Evolutionary conservation across 352 stramenopile genomes (phyloP).

Genomic region (Phytopythium cucurbitacearum): DNA sequence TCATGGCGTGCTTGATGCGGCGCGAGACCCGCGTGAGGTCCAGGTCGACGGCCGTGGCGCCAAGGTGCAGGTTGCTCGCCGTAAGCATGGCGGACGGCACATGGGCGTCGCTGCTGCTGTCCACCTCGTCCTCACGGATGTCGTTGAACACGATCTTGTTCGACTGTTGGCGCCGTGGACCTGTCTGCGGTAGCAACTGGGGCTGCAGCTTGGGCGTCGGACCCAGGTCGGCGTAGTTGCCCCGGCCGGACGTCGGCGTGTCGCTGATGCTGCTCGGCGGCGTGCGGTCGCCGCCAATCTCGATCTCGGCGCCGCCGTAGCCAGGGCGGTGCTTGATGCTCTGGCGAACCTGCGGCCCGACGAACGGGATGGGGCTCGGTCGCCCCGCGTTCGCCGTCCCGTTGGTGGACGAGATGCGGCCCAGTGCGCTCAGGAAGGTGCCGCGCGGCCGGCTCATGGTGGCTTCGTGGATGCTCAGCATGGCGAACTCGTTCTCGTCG

Average conservation of each 20-base stretch:
- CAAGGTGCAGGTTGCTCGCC: constrained; percentile 11
- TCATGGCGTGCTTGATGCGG: constrained; percentile 40
- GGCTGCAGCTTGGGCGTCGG: constrained; percentile 6
- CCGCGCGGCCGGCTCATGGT: constrained; percentile 49
- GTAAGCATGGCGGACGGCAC: constrained; percentile 4
- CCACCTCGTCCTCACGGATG: constrained; percentile 53
- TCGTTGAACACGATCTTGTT: constrained; percentile 54
- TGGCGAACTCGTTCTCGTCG: constrained; percentile 71
- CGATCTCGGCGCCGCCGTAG: constrained; percentile 10
- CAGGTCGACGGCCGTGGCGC: constrained; percentile 29
- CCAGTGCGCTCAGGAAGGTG: constrained; percentile 48
- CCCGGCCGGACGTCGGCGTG: constrained; percentile 20
- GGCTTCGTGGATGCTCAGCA: constrained; percentile 70
- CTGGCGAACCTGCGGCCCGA: constrained; percentile 37
- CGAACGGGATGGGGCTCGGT: constrained; percentile 39
- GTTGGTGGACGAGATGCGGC: constrained; percentile 12
- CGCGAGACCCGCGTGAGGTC: constrained; percentile 51
- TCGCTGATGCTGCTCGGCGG: constrained; percentile 8
- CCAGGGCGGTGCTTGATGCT: constrained; percentile 35
- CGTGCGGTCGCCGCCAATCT: constrained; percentile 16
- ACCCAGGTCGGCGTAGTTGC: constrained; percentile 22
- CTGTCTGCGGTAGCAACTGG: not conserved
- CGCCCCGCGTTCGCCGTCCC: constrained; percentile 18
- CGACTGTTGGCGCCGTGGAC: constrained; percentile 9
- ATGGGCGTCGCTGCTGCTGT: not conserved